Evolutionary conservation across 345 rosid genomes (phyloP), one percentile per base, ranked within the genome.

Genomic region (Hirschfeldia incana): DNA sequence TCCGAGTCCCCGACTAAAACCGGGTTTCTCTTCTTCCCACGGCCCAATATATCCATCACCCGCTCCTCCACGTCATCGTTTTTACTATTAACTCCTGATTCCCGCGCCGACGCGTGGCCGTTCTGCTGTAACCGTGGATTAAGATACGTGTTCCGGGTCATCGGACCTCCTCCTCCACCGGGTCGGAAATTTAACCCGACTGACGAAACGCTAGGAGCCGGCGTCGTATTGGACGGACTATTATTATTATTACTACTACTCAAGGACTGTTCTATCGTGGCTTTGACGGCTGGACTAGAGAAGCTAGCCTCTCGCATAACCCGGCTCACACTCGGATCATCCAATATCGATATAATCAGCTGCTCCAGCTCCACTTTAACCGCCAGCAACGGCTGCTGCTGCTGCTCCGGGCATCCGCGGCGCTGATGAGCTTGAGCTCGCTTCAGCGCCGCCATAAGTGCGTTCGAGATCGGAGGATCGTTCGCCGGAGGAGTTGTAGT

Each of bases 371-470:
- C 99, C 1, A 96, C 98, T 80, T 96, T 96, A 60, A 96, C 97
- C 0, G 99, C 99, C 8, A 96, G 69, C 26, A 96, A 80, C 0
- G 99, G 99, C 82, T 93, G 99, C 69, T 96, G 99, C 69, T 96
- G 99, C 79, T 96, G 99, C 74, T 96, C 98, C 6, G 99, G 99
- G 60, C 99, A 92, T 3, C 99, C 98, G 28, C 99, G 89, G 0
- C 99, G 94, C 74, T 96, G 99, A 58, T 96, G 98, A 27, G 99
- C 99, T 87, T 96, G 99, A 0, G 99, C 99, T 1, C 99, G 90
- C 82, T 96, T 93, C 10, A 96, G 85, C 10, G 99, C 99, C 5
- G 99, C 99, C 99, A 96, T 96, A 66, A 96, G 86, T 11, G 99
- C 99, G 82, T 96, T 96, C 4, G 99, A 96, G 78, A 96, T 92